These are phyloP conservation scores for Xanthoconium purpureum DNA, from an alignment of 768 basidiomycete species.

Conservation along the genomic window DNA sequence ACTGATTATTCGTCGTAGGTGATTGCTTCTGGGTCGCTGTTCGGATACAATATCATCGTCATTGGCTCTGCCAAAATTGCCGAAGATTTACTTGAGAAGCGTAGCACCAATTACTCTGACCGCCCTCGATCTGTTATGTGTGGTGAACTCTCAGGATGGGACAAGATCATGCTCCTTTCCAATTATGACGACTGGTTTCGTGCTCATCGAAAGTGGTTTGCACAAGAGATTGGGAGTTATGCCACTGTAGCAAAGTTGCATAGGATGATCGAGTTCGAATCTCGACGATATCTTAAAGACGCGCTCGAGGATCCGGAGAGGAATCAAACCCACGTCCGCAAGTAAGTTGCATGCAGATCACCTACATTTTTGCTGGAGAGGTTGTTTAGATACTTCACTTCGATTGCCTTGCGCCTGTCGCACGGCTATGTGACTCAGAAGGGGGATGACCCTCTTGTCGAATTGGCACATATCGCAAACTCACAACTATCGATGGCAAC, in stretches of 20 bases:
- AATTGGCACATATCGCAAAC: slow-evolving; percentile 27
- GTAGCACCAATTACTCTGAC: slow-evolving; percentile 40
- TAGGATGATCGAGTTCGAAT: neutral
- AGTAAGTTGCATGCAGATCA: neutral
- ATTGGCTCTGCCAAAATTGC: slow-evolving; percentile 42
- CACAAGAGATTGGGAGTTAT: slow-evolving; percentile 7
- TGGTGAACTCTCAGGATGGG: slow-evolving; percentile 22
- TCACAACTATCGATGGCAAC: slow-evolving; percentile 16
- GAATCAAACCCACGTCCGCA: slow-evolving; percentile 1
- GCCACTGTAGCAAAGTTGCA: neutral
- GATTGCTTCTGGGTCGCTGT: slow-evolving; percentile 15
- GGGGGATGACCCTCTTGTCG: slow-evolving; percentile 37
- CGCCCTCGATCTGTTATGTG: slow-evolving; percentile 20
- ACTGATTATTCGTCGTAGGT: slow-evolving; percentile 2
- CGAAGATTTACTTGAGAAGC: slow-evolving; percentile 45
- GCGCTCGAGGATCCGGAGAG: neutral
- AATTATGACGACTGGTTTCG: slow-evolving; percentile 16
- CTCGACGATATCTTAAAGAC: neutral
- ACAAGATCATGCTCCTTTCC: slow-evolving; percentile 16
- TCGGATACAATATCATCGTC: slow-evolving; percentile 37
- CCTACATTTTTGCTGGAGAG: neutral
- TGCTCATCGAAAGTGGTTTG: slow-evolving; percentile 17
- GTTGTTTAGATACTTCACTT: neutral
- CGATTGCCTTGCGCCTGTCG: slow-evolving; percentile 34
- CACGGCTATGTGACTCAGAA: slow-evolving; percentile 40